Evolutionary conservation across 371 early-diverging fungal species (phyloP).

Genomic region (Syncephalastrum contaminatum): DNA sequence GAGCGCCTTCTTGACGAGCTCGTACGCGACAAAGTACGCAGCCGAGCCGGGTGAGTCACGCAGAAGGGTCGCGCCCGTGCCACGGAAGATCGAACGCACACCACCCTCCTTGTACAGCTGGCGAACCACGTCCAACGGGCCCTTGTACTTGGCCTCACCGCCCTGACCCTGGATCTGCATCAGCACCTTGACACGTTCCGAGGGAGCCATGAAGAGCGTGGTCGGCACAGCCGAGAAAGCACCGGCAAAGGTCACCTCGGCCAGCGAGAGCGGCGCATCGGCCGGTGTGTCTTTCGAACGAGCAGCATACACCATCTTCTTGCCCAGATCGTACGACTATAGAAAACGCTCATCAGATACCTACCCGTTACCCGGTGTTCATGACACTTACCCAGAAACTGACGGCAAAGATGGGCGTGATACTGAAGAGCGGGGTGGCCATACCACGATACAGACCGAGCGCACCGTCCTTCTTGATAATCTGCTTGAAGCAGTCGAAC

Average conservation of each 20-base stretch:
- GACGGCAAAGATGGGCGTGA: constrained; percentile 94
- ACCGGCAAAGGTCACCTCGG: constrained; percentile 89
- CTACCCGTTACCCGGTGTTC: too few species aligned
- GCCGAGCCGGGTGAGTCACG: constrained; percentile 95
- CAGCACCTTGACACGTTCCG: constrained; percentile 95
- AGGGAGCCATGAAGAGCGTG: constrained; percentile 90
- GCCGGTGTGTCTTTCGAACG: constrained; percentile 56
- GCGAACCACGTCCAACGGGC: constrained; percentile 77
- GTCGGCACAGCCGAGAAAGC: constrained; percentile 96
- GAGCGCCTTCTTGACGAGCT: constrained; percentile 79
- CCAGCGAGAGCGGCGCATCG: constrained; percentile 59
- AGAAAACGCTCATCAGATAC: background rate
- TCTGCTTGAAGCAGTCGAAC: constrained; percentile 87
- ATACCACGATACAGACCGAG: constrained; percentile 94
- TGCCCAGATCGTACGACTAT: constrained; percentile 73
- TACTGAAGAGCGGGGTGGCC: constrained; percentile 88
- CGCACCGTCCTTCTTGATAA: constrained; percentile 86
- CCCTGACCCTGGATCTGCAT: constrained; percentile 75
- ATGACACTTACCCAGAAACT: constrained; percentile 90
- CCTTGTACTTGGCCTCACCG: constrained; percentile 66
- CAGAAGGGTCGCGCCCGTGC: constrained; percentile 91
- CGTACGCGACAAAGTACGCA: constrained; percentile 98
- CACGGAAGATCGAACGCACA: constrained; percentile 83
- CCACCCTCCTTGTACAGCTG: constrained; percentile 80
- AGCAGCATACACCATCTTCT: constrained; percentile 59